phyloP scores from a whole-genome alignment of 805 yeast species.

The Wickerhamomyces canadensis region DNA sequence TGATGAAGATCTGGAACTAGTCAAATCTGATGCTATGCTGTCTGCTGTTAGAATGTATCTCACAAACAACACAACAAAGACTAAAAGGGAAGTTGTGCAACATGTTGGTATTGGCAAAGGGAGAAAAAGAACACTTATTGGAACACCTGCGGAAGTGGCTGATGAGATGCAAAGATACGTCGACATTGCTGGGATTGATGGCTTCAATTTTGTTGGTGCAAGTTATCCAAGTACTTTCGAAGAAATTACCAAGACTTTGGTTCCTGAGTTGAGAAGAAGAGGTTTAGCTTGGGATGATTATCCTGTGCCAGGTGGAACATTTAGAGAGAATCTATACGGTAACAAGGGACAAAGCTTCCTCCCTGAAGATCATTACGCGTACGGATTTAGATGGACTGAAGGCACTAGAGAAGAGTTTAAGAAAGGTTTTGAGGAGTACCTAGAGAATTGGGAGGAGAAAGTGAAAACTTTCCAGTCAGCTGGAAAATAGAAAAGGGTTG shows the following conservation, averaged over 20 bases:
- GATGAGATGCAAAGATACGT: conserved; percentile 35
- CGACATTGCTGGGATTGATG: conserved; percentile 35
- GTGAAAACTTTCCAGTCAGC: too few species aligned
- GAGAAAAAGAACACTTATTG: conserved; percentile 27
- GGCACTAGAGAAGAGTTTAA: conserved; percentile 25
- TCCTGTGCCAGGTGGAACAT: conserved; percentile 27
- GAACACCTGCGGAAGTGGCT: conserved; percentile 33
- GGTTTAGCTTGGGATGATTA: conserved; percentile 32
- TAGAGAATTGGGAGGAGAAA: not conserved
- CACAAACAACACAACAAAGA: conserved; percentile 14
- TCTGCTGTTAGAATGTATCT: conserved; percentile 27
- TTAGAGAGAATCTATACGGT: conserved; percentile 29
- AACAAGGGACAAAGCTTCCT: conserved; percentile 14
- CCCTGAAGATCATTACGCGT: conserved; percentile 13
- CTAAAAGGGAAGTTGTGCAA: conserved; percentile 21
- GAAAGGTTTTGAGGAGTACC: conserved; percentile 1
- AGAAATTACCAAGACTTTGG: conserved; percentile 30
- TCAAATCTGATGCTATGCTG: conserved; percentile 26
- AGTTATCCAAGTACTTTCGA: conserved; percentile 32
- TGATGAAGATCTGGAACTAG: conserved; percentile 26
- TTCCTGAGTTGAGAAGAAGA: conserved; percentile 31
- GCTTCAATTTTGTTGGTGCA: conserved; percentile 35
- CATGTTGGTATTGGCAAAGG: conserved; percentile 20
- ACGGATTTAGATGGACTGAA: conserved; percentile 19
- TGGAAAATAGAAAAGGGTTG: too few species aligned